Evolutionary conservation across 2,329 filamentous ascomycete species (phyloP), one percentile per base, ranked within the genome.

Genomic region (Fusarium citri): DNA sequence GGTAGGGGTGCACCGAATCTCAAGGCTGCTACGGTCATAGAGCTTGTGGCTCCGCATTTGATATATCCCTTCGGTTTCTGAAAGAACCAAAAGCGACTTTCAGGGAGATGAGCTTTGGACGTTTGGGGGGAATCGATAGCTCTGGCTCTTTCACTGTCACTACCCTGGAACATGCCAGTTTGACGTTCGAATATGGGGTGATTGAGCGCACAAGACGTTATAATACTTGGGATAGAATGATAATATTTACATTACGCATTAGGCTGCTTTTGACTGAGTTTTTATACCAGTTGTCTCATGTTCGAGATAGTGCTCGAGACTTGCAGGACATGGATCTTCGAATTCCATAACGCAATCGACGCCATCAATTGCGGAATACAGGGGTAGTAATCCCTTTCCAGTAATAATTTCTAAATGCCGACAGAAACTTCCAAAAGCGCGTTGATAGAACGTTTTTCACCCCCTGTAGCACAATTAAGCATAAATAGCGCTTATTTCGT

Each of bases 21-120:
- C 18, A 37, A 37, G 18, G 34, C 18, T n/a, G 34, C 34, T n/a
- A 12, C 34, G 34, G 34, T 18, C 1, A 11, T n/a, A n/a, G 34
- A 37, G 10, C 34, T 37, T 1, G 18, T 37, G 5, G n/a, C n/a
- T n/a, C 34, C 34, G 34, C 34, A 16, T 37, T 7, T 37, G 18
- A 37, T 37, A 9, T 37, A 11, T n/a, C n/a, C n/a, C 34, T 37
- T 37, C 18, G 18, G 34, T 1, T 37, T 37, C 34, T n/a, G 10
- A 37, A 18, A n/a, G 34, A 37, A 11, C 10, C 10, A n/a, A 37
- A 5, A 2, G 18, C 2, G 5, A n/a, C 34, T 37, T 1, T 37
- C 10, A 12, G 3, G 18, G 0, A n/a, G n/a, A 0, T 2, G 6
- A 7, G 34, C 5, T 37, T 37, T 37, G 18, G 9, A 11, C 0